These are phyloP conservation scores for Leccinum disarticulatum DNA, from an alignment of 768 basidiomycete species.

Conservation along the genomic window DNA sequence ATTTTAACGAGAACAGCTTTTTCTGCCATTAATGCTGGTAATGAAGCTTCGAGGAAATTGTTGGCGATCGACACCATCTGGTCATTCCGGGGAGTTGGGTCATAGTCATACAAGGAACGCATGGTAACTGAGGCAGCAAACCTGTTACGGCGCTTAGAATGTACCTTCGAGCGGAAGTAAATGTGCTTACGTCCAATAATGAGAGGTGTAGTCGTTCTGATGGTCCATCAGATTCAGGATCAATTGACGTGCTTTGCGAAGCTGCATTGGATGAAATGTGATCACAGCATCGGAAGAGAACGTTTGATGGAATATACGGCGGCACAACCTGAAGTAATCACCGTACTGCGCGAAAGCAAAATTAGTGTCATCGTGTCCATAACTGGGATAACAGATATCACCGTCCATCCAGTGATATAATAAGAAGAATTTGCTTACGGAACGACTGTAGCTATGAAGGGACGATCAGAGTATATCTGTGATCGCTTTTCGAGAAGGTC, in stretches of 20 bases:
- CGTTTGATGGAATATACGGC: constrained; percentile 18
- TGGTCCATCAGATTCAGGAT: constrained; percentile 7
- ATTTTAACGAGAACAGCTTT: constrained; percentile 11
- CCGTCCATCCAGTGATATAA: not conserved
- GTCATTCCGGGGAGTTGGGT: constrained; percentile 15
- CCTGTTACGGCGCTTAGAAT: constrained; percentile 16
- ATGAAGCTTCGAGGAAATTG: constrained; percentile 8
- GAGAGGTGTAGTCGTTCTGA: constrained; percentile 3
- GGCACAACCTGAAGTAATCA: constrained; percentile 12
- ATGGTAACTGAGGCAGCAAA: constrained; percentile 34
- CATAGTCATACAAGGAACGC: constrained; percentile 19
- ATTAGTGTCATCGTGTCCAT: constrained; percentile 12
- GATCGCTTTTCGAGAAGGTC: constrained; percentile 51
- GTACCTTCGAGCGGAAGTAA: not conserved
- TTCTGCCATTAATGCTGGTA: constrained; percentile 10
- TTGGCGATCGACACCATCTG: constrained; percentile 15
- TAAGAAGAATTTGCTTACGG: constrained; percentile 9
- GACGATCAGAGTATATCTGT: constrained; percentile 51
- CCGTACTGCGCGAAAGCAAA: constrained; percentile 16
- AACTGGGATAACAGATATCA: constrained; percentile 10
- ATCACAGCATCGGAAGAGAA: constrained; percentile 4
- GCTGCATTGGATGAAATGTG: constrained; percentile 10
- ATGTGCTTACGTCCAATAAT: constrained; percentile 13
- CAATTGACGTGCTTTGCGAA: constrained; percentile 9
- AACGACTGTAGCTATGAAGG: constrained; percentile 25